Evolutionary conservation across 1,284 basidiomycete genomes (phyloP).

Genomic region (Malassezia yamatoensis): DNA sequence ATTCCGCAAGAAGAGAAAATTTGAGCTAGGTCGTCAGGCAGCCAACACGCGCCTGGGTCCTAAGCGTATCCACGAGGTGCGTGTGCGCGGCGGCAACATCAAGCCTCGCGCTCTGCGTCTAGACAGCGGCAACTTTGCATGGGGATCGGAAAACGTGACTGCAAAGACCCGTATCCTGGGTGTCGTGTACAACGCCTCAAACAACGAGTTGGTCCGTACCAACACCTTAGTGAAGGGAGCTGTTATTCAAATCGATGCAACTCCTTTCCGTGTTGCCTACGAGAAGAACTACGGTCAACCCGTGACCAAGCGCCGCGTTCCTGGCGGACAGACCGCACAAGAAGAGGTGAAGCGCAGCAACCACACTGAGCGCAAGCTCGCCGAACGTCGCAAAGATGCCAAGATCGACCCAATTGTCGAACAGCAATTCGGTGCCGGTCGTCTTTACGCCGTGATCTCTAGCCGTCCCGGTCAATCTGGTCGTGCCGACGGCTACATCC

Average conservation of each 20-base stretch:
- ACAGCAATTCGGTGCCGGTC: conserved; percentile 47
- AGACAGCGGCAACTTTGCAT: conserved; percentile 48
- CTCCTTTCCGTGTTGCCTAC: conserved; percentile 47
- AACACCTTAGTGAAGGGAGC: conserved; percentile 48
- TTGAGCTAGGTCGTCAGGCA: conserved; percentile 47
- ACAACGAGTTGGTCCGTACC: conserved; percentile 48
- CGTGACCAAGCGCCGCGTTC: conserved; percentile 44
- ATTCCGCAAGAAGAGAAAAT: conserved; percentile 48
- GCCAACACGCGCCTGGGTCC: conserved; percentile 47
- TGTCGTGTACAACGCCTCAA: conserved; percentile 48
- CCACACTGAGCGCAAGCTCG: conserved; percentile 36
- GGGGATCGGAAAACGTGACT: conserved; percentile 48
- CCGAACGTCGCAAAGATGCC: conserved; percentile 34
- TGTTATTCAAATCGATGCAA: conserved; percentile 47
- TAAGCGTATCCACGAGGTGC: conserved; percentile 47
- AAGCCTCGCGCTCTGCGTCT: conserved; percentile 47
- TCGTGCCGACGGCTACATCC: conserved; percentile 46
- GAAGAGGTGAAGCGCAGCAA: conserved; percentile 40
- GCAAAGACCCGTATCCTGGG: conserved; percentile 47
- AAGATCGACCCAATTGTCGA: conserved; percentile 46
- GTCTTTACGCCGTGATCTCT: conserved; percentile 45
- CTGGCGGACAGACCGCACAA: conserved; percentile 27
- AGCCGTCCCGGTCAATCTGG: conserved; percentile 45
- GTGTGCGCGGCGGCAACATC: conserved; percentile 47
- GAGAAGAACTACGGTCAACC: conserved; percentile 49